These are phyloP conservation scores for Diaporthe vaccinii DNA, from an alignment of 2,329 filamentous ascomycete species.

Conservation along the genomic window DNA sequence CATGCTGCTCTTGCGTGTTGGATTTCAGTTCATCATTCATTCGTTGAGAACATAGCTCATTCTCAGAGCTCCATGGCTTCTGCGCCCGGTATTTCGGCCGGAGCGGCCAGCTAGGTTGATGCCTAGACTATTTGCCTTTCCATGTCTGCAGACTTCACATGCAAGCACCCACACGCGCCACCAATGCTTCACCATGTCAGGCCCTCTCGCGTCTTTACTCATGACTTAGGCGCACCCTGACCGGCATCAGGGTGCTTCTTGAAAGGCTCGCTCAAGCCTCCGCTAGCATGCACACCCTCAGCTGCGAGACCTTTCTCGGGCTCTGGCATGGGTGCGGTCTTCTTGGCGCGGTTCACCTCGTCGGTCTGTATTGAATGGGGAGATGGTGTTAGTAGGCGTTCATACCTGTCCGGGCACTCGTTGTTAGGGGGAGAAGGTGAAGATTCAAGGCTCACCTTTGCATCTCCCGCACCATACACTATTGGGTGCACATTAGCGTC, in stretches of 20 bases:
- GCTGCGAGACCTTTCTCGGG: neutral
- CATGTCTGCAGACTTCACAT: neutral
- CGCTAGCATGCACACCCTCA: neutral
- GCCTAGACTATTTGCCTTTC: too few relatives aligned
- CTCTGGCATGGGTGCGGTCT: neutral
- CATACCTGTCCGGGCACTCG: neutral
- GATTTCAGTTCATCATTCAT: too few relatives aligned
- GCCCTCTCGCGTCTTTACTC: neutral
- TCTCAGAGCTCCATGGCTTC: too few relatives aligned
- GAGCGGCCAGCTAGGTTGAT: too few relatives aligned
- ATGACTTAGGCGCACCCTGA: neutral
- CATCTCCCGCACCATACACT: neutral
- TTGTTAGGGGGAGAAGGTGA: neutral
- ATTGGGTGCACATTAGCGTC: neutral
- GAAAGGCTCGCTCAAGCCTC: neutral
- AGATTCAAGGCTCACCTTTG: neutral
- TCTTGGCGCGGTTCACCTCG: neutral
- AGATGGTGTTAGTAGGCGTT: neutral
- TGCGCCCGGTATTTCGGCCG: too few relatives aligned
- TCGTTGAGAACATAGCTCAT: too few relatives aligned
- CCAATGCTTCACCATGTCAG: neutral
- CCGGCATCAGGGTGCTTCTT: neutral
- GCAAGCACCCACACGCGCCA: neutral
- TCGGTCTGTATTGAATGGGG: neutral
- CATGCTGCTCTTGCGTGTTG: too few relatives aligned